phyloP scores from a whole-genome alignment of 169 alveolate species.

The Cryptosporidium viatorum region DNA sequence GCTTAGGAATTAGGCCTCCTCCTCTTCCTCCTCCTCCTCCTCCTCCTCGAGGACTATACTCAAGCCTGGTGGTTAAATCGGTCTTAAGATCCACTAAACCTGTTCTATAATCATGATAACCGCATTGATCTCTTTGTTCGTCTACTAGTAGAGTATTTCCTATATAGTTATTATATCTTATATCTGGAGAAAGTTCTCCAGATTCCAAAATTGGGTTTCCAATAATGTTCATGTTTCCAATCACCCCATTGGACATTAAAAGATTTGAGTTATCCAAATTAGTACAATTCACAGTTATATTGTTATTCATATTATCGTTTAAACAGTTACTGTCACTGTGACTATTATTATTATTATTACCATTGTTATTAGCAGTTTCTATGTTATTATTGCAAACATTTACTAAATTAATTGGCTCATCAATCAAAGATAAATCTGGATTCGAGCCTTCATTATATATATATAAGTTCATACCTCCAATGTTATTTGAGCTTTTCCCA shows the following conservation, averaged over 20 bases:
- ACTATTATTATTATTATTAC: constrained; percentile 3
- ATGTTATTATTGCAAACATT: background rate
- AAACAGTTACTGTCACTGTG: background rate
- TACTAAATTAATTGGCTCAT: background rate
- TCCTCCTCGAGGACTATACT: constrained; percentile 6
- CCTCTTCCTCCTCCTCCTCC: constrained; percentile 2
- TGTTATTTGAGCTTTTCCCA: background rate
- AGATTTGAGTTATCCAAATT: background rate
- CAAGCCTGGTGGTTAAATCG: constrained; percentile 23
- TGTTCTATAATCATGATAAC: constrained; percentile 20
- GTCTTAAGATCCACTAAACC: constrained; percentile 9
- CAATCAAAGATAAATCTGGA: constrained; percentile 3
- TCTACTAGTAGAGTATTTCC: constrained; percentile 15
- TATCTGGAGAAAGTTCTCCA: constrained; percentile 18
- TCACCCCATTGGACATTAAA: constrained; percentile 1
- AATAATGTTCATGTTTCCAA: background rate
- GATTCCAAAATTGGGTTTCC: constrained; percentile 10
- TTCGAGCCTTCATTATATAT: constrained; percentile 12
- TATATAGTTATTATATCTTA: background rate
- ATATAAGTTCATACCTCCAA: background rate
- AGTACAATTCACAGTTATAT: background rate
- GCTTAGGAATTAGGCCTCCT: background rate
- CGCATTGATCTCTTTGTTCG: constrained; percentile 25
- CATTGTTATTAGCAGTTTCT: background rate
- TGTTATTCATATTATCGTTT: background rate